phyloP scores from a whole-genome alignment of 345 rosid species.

The Pseudoturritis turrita region DNA sequence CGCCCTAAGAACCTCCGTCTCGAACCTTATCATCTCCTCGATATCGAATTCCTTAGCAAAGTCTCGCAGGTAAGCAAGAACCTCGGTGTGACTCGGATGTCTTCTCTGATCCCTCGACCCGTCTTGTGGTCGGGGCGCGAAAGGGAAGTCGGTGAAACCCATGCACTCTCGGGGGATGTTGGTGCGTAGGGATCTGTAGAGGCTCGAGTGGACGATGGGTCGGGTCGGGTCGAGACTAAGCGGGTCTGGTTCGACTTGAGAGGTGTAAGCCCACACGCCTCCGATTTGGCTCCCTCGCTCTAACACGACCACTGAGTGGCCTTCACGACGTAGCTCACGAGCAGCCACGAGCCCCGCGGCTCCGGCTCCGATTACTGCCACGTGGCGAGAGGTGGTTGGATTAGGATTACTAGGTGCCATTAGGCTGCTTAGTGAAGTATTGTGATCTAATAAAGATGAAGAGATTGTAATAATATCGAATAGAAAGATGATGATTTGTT shows the following conservation, averaged over 20 bases:
- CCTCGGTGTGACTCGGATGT: slow-evolving; percentile 73
- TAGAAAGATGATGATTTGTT: slow-evolving; percentile 5
- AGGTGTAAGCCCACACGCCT: slow-evolving; percentile 84
- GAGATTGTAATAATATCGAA: not conserved
- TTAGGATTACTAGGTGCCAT: slow-evolving; percentile 8
- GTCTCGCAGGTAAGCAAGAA: slow-evolving; percentile 56
- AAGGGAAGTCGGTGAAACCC: slow-evolving; percentile 83
- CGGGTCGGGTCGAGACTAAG: slow-evolving; percentile 63
- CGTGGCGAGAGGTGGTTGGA: slow-evolving; percentile 34
- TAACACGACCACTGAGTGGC: slow-evolving; percentile 69
- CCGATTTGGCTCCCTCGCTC: slow-evolving; percentile 64
- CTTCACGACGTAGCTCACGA: slow-evolving; percentile 77
- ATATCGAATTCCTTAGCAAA: slow-evolving; percentile 62
- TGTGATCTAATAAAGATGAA: slow-evolving; percentile 9
- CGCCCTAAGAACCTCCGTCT: slow-evolving; percentile 49
- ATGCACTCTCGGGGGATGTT: slow-evolving; percentile 83
- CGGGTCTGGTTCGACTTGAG: slow-evolving; percentile 63
- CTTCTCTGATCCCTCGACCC: slow-evolving; percentile 60
- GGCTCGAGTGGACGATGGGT: slow-evolving; percentile 56
- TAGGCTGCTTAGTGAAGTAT: not conserved
- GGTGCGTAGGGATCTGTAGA: slow-evolving; percentile 77
- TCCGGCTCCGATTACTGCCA: slow-evolving; percentile 90
- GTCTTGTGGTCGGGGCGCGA: slow-evolving; percentile 32
- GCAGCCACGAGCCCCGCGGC: slow-evolving; percentile 82
- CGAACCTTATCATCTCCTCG: slow-evolving; percentile 62